Evolutionary conservation across 345 rosid genomes (phyloP).

Genomic region (Populus tremula): DNA sequence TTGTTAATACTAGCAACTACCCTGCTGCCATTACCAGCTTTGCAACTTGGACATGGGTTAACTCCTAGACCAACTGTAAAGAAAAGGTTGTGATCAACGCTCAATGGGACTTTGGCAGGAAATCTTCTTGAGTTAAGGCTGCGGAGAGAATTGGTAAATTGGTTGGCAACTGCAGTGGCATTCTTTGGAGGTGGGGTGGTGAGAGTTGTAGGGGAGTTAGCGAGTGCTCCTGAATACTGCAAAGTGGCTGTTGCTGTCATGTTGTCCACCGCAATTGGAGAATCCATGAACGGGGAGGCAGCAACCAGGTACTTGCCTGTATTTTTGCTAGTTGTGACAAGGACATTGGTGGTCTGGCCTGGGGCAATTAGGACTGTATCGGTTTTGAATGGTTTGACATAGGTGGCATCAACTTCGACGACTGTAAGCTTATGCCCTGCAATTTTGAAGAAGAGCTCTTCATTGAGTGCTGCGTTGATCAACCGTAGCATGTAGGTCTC

Average conservation of each 20-base stretch:
- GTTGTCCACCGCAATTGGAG: constrained; percentile 49
- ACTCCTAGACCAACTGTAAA: constrained; percentile 49
- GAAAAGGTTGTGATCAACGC: constrained; percentile 48
- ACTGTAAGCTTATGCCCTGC: constrained; percentile 64
- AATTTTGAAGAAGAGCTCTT: constrained; percentile 58
- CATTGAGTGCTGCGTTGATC: constrained; percentile 68
- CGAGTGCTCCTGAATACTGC: constrained; percentile 45
- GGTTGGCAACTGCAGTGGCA: constrained; percentile 56
- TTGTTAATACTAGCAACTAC: constrained; percentile 61
- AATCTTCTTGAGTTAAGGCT: constrained; percentile 57
- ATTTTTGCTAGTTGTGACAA: constrained; percentile 44
- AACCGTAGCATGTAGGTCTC: constrained; percentile 53
- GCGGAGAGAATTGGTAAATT: constrained; percentile 42
- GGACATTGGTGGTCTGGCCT: constrained; percentile 69
- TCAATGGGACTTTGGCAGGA: constrained; percentile 61
- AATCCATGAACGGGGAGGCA: constrained; percentile 59
- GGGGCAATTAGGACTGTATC: constrained; percentile 52
- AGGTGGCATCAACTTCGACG: constrained; percentile 62
- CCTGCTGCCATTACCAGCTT: constrained; percentile 47
- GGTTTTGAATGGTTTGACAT: constrained; percentile 54
- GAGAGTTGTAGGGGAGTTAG: constrained; percentile 25
- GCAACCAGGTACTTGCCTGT: constrained; percentile 61
- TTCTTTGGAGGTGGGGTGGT: constrained; percentile 48
- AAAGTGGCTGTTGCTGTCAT: constrained; percentile 53
- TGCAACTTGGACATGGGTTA: constrained; percentile 61